Conservation (phyloP, 2,329 filamentous ascomycete genomes). For the Pseudocercospora crystallina region DNA sequence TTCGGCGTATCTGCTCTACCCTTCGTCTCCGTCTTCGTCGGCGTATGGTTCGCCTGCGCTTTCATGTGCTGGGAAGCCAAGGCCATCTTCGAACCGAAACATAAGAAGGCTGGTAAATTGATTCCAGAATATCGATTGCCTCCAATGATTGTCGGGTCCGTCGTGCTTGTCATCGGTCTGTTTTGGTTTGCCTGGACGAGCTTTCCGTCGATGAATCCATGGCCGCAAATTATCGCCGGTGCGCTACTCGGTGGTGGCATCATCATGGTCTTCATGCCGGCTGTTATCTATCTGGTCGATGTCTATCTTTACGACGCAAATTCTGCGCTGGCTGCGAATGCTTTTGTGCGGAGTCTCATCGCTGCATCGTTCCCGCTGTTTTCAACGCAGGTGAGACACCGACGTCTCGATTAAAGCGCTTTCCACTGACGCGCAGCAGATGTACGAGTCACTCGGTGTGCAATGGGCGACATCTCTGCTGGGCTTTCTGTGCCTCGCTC, state of each 20-base stretch:
- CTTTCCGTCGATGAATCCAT: conserved; percentile 40
- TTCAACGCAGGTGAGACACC: conserved; percentile 8
- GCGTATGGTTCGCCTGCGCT: conserved; percentile 11
- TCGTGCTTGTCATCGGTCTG: conserved; percentile 17
- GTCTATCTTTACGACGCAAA: conserved; percentile 57
- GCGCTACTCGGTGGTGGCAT: conserved; percentile 34
- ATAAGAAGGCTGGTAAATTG: conserved; percentile 18
- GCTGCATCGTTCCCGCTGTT: conserved; percentile 20
- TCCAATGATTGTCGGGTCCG: conserved; percentile 3
- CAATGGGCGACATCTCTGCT: conserved; percentile 46
- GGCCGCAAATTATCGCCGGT: conserved; percentile 36
- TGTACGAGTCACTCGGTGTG: conserved; percentile 42
- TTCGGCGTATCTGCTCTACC: conserved; percentile 36
- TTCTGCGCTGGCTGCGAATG: conserved; percentile 58
- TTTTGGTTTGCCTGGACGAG: conserved; percentile 45
- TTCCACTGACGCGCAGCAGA: conserved; percentile 8
- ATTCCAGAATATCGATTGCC: conserved; percentile 38
- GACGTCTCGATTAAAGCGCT: neutral
- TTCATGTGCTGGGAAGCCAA: conserved; percentile 28
- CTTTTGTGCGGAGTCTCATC: conserved; percentile 37
- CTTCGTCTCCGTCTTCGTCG: conserved; percentile 31
- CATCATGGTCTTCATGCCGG: conserved; percentile 36
- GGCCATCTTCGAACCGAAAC: conserved; percentile 31
- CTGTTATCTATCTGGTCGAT: conserved; percentile 52
- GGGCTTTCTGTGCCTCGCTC: conserved; percentile 41